Evolutionary conservation across 495 filamentous ascomycete species (phyloP).

Genomic region (Letharia columbiana): DNA sequence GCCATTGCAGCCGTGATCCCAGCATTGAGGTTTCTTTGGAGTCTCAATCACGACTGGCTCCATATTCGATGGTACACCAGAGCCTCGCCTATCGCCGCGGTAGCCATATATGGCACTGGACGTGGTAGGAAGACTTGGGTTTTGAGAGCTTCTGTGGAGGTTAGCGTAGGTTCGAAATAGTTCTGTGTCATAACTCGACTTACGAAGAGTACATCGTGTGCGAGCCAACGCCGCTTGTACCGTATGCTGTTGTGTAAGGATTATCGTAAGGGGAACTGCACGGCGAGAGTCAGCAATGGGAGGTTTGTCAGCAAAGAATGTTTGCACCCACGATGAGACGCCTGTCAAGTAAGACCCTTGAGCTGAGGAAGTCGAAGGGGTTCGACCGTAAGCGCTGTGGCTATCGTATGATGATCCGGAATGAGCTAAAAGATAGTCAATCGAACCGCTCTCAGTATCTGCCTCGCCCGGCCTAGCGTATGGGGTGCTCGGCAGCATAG

Average conservation of each 20-base stretch:
- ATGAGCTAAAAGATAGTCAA: slow-evolving; percentile 27
- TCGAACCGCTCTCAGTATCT: slow-evolving; percentile 22
- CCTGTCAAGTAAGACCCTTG: slow-evolving; percentile 12
- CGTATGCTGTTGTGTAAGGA: slow-evolving; percentile 16
- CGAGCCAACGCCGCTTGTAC: slow-evolving; percentile 9
- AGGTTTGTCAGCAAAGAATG: neutral
- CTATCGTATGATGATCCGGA: slow-evolving; percentile 22
- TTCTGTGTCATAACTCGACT: neutral
- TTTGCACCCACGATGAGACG: slow-evolving; percentile 13
- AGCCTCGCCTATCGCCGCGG: slow-evolving; percentile 12
- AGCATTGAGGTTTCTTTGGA: slow-evolving; percentile 84
- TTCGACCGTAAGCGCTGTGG: slow-evolving; percentile 18
- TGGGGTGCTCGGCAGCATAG: slow-evolving; percentile 23
- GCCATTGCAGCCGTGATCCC: slow-evolving; percentile 92
- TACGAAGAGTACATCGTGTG: slow-evolving; percentile 20
- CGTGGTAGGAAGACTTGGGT: slow-evolving; percentile 7
- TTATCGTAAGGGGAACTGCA: slow-evolving; percentile 18
- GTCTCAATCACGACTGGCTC: slow-evolving; percentile 50
- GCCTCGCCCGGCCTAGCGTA: slow-evolving; percentile 23
- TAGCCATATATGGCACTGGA: slow-evolving; percentile 1
- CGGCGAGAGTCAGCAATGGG: neutral
- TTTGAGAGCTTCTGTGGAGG: slow-evolving; percentile 2
- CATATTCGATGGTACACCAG: slow-evolving; percentile 16
- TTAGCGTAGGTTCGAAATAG: slow-evolving; percentile 6
- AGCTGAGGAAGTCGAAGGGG: slow-evolving; percentile 20